A percentile compares a stretch with the other conserved stretches of the same genome.
Conservation (phyloP, 116 monocot species). For the Cymodocea nodosa region DNA sequence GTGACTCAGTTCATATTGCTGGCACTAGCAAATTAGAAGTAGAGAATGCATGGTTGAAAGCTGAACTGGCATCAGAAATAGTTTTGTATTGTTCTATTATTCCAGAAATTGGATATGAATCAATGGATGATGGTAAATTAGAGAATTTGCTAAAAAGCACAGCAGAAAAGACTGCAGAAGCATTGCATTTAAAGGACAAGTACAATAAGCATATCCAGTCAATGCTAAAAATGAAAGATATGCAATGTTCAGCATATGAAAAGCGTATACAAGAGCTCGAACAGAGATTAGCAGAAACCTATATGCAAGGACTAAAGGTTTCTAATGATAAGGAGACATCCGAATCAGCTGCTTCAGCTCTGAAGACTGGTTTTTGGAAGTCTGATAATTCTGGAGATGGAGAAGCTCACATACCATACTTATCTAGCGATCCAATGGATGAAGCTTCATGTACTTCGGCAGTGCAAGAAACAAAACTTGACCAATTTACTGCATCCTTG, state of each 20-base stretch:
- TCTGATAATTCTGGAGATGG: constrained; percentile 34
- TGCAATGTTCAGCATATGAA: constrained; percentile 60
- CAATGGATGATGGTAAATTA: constrained; percentile 38
- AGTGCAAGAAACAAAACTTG: constrained; percentile 29
- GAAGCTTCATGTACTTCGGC: constrained; percentile 60
- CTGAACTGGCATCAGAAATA: constrained; percentile 86
- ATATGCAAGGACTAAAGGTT: constrained; percentile 43
- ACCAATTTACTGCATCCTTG: constrained; percentile 12
- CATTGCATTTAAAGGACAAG: constrained; percentile 70
- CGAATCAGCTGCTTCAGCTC: constrained; percentile 25
- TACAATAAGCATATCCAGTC: constrained; percentile 71
- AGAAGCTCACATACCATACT: constrained; percentile 30
- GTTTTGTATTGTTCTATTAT: constrained; percentile 59
- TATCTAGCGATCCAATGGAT: constrained; percentile 75
- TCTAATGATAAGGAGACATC: constrained; percentile 24
- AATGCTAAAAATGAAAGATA: constrained; percentile 49
- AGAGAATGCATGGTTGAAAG: constrained; percentile 88
- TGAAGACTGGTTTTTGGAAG: constrained; percentile 32
- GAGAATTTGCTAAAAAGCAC: constrained; percentile 35
- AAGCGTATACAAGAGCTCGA: constrained; percentile 92
- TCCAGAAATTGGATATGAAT: constrained; percentile 53
- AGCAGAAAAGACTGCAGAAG: constrained; percentile 75
- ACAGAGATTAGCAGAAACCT: constrained; percentile 59
- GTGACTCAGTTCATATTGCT: constrained; percentile 50
- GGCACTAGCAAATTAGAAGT: constrained; percentile 97